A percentile compares a stretch with the other conserved stretches of the same genome.
phyloP scores from a whole-genome alignment of 306 rosid genomes.

The Vigna reflexopilosa region DNA sequence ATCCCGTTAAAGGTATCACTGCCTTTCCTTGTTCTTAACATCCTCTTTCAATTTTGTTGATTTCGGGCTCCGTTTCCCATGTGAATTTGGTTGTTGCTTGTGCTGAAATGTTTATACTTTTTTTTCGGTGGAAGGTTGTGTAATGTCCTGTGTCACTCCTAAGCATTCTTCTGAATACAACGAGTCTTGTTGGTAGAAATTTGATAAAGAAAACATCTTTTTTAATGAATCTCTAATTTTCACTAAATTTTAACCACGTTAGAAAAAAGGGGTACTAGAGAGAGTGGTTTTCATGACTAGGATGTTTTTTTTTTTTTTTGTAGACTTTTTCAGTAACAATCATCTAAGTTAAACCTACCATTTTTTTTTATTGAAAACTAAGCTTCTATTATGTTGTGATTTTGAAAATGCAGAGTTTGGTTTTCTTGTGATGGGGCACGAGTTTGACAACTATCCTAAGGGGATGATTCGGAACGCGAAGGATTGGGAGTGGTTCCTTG shows the following conservation, averaged over 20 bases:
- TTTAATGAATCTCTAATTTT: too few relatives aligned
- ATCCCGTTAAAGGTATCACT: constrained; percentile 72
- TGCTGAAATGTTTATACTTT: not conserved
- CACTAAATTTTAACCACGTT: too few relatives aligned
- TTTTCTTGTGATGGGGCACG: constrained; percentile 75
- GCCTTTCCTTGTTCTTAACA: not conserved
- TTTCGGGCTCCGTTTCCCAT: not conserved
- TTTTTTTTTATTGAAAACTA: not conserved
- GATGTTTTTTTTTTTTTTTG: too few relatives aligned
- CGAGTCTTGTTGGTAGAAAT: not conserved
- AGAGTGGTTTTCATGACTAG: too few relatives aligned
- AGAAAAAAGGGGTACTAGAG: too few relatives aligned
- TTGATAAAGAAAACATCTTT: not conserved
- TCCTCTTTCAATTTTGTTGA: not conserved
- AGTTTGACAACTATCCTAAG: constrained; percentile 78
- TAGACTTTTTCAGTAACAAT: not conserved
- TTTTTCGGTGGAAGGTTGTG: not conserved
- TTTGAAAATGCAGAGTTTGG: constrained; percentile 77
- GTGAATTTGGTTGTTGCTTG: not conserved
- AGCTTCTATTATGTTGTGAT: not conserved
- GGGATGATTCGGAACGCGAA: constrained; percentile 56
- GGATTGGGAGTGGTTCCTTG: constrained; percentile 88
- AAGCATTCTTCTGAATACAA: too few relatives aligned
- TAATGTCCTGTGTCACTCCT: not conserved
- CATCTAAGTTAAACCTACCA: not conserved